phyloP scores from a whole-genome alignment of 148 eudicot genomes.

The Rhododendron ferrugineum region DNA sequence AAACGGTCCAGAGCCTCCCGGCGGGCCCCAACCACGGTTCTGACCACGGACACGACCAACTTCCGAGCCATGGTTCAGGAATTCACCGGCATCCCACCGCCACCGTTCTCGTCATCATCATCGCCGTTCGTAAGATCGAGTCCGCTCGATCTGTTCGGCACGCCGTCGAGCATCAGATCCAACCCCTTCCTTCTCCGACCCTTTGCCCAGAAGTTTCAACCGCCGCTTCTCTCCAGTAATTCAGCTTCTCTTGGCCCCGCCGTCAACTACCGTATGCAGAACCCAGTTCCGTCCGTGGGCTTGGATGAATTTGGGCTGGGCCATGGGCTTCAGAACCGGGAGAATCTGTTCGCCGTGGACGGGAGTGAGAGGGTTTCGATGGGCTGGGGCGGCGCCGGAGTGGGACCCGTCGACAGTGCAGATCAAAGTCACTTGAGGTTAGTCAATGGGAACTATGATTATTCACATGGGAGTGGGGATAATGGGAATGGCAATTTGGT shows the following conservation, averaged over 20 bases:
- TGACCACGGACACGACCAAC: conserved; percentile 77
- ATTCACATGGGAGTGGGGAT: background rate
- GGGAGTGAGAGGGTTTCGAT: background rate
- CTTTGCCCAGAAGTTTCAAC: conserved; percentile 44
- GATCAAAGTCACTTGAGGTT: conserved; percentile 8
- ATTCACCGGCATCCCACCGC: conserved; percentile 78
- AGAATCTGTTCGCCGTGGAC: conserved; percentile 14
- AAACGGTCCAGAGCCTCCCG: conserved; percentile 81
- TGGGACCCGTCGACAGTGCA: background rate
- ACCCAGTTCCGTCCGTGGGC: conserved; percentile 2
- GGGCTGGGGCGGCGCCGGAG: conserved; percentile 9
- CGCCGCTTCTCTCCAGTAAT: conserved; percentile 7
- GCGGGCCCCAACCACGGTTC: conserved; percentile 80
- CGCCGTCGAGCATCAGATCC: conserved; percentile 30
- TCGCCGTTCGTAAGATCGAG: conserved; percentile 35
- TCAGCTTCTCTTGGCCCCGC: conserved; percentile 15
- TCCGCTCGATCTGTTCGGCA: conserved; percentile 44
- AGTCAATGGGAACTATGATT: conserved; percentile 16
- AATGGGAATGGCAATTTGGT: conserved; percentile 14
- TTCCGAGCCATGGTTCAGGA: conserved; percentile 97
- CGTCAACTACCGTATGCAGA: conserved; percentile 13
- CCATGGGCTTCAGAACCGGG: conserved; percentile 3
- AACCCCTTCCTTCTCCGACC: conserved; percentile 38
- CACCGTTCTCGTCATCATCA: conserved; percentile 46
- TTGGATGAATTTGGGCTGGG: conserved; percentile 10